Conservation (phyloP, 108 stramenopile genomes). For the Skeletonema marinoi region DNA sequence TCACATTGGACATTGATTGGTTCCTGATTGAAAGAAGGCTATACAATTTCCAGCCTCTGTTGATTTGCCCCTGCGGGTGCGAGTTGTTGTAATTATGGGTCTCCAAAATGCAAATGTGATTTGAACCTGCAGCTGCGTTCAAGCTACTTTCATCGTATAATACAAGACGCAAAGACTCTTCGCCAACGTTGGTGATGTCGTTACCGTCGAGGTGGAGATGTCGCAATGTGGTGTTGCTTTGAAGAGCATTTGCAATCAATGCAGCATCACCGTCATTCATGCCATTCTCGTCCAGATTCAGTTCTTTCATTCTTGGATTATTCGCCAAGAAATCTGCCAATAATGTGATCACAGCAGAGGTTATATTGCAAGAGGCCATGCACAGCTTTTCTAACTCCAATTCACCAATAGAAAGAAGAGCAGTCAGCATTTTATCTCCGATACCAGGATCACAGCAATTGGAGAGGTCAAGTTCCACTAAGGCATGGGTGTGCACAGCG, state of each 20-base stretch:
- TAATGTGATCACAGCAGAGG: too few species aligned
- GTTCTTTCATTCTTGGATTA: neutral
- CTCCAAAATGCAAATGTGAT: neutral
- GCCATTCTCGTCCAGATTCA: neutral
- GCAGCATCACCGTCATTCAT: neutral
- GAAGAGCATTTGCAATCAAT: neutral
- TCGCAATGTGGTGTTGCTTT: neutral
- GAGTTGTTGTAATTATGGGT: neutral
- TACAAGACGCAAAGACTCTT: neutral
- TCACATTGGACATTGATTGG: neutral
- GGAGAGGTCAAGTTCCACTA: neutral
- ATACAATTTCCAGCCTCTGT: neutral
- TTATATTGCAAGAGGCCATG: too few species aligned
- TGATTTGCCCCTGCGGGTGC: neutral
- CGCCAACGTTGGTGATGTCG: neutral
- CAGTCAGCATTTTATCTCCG: neutral
- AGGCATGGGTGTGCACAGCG: neutral
- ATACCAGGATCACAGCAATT: neutral
- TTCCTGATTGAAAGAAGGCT: neutral
- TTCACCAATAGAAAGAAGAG: neutral
- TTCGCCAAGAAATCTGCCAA: slow-evolving; percentile 5
- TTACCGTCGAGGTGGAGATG: neutral
- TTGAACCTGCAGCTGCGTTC: neutral
- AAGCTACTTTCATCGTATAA: neutral
- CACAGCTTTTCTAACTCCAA: neutral